phyloP scores from a whole-genome alignment of 140 eudicot species.

The Flaveria floridana region DNA sequence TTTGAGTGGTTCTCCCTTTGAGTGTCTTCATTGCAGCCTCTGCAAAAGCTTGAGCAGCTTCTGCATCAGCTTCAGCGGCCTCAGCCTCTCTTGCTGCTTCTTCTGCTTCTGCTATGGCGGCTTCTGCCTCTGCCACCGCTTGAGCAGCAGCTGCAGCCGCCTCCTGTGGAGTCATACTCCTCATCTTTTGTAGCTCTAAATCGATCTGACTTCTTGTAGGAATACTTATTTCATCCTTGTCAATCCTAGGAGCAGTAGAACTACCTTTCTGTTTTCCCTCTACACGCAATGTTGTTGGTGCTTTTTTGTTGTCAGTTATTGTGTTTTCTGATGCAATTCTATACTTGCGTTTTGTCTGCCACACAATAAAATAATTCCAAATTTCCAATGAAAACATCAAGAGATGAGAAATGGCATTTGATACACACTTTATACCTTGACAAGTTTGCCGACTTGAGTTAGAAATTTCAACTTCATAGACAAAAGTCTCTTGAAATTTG shows the following conservation, averaged over 20 bases:
- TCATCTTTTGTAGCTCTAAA: slow-evolving; percentile 79
- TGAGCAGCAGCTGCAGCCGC: slow-evolving; percentile 97
- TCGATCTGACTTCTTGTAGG: slow-evolving; percentile 69
- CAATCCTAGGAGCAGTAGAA: slow-evolving; percentile 42
- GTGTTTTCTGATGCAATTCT: slow-evolving; percentile 52
- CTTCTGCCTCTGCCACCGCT: slow-evolving; percentile 98
- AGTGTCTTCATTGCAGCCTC: slow-evolving; percentile 93
- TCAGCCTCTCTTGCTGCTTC: slow-evolving; percentile 96
- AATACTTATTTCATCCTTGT: slow-evolving; percentile 47
- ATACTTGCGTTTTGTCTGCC: slow-evolving; percentile 74
- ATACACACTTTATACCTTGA: slow-evolving; percentile 53
- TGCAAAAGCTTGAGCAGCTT: slow-evolving; percentile 94
- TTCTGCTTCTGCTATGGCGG: slow-evolving; percentile 94
- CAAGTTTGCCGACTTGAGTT: slow-evolving; percentile 71
- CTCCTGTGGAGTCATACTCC: slow-evolving; percentile 85
- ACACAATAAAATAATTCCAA: background rate
- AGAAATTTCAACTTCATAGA: slow-evolving; percentile 80
- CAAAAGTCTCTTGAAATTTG: slow-evolving; percentile 78
- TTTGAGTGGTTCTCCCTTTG: slow-evolving; percentile 66
- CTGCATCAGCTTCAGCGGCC: slow-evolving; percentile 98
- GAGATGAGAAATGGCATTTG: background rate
- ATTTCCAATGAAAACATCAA: background rate
- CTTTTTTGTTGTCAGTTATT: slow-evolving; percentile 54
- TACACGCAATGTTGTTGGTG: slow-evolving; percentile 38
- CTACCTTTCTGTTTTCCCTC: slow-evolving; percentile 66